A percentile compares a stretch with the other conserved stretches of the same genome.
These are phyloP conservation scores for Penicillium freii DNA, from an alignment of 2,329 filamentous ascomycete species.

Conservation along the genomic window DNA sequence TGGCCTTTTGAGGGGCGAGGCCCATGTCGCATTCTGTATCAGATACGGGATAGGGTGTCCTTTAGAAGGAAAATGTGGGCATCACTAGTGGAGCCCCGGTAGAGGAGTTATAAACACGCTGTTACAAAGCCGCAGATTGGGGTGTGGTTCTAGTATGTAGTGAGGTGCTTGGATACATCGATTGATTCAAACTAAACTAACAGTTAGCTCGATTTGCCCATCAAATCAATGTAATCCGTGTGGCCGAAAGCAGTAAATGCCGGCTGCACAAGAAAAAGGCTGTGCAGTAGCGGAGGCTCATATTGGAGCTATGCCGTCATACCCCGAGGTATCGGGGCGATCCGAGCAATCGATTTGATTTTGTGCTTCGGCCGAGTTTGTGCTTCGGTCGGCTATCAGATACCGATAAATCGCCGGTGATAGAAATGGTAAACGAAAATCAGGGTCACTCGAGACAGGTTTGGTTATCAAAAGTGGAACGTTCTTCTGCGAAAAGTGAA, in stretches of 20 bases:
- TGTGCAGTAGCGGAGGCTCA: constrained; percentile 17
- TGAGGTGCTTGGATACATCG: background rate
- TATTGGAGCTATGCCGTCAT: constrained; percentile 21
- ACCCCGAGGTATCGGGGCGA: constrained; percentile 12
- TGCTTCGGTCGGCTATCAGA: background rate
- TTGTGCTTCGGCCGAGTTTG: background rate
- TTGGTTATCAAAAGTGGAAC: constrained; percentile 1
- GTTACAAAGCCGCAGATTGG: background rate
- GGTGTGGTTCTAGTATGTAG: background rate
- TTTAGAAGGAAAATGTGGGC: constrained; percentile 11
- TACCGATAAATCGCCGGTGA: background rate
- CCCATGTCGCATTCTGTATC: constrained; percentile 8
- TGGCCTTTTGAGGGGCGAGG: constrained; percentile 9
- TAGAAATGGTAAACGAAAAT: background rate
- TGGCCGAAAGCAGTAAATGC: background rate
- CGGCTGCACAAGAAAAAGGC: background rate
- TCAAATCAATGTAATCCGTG: background rate
- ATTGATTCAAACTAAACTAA: background rate
- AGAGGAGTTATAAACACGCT: constrained; percentile 4
- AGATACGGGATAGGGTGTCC: constrained; percentile 9
- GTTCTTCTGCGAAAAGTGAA: background rate
- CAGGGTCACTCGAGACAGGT: background rate
- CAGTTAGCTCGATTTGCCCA: background rate
- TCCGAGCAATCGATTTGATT: constrained; percentile 16
- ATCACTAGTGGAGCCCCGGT: constrained; percentile 6